phyloP scores from a whole-genome alignment of 371 early-diverging fungal genomes.

The Amoeboaphelidium occidentale region DNA sequence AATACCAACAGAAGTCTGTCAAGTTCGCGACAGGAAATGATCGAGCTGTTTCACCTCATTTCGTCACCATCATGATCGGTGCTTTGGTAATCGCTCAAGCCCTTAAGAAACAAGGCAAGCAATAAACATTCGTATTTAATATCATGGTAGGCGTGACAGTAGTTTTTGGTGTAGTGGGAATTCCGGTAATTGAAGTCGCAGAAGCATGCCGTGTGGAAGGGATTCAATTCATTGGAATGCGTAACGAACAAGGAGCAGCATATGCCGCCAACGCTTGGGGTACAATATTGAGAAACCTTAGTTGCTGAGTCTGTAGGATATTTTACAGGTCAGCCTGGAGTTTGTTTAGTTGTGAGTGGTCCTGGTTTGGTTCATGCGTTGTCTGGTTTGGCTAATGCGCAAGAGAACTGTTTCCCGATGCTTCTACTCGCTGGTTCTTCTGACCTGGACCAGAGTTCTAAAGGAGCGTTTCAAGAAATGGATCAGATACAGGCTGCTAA shows the following conservation, averaged over 20 bases:
- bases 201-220: constrained; percentile 44
- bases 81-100: constrained; percentile 31
- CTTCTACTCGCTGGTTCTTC: constrained; percentile 16
- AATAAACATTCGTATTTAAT: too few species aligned
- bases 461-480: constrained; percentile 54
- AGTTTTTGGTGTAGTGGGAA: constrained; percentile 61
- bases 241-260: constrained; percentile 39
- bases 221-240: constrained; percentile 32
- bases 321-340: constrained; percentile 37
- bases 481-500: constrained; percentile 37
- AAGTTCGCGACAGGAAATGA: too few species aligned
- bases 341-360: constrained; percentile 48
- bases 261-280: constrained; percentile 39
- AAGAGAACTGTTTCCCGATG: constrained; percentile 16
- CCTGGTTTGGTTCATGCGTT: constrained; percentile 56
- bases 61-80: constrained; percentile 20
- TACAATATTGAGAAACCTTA: constrained; percentile 2
- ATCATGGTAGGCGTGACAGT: too few species aligned
- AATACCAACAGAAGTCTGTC: too few species aligned
- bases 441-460: constrained; percentile 26
- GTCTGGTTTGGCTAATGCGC: constrained; percentile 41
- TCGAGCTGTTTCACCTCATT: too few species aligned
- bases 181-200: constrained; percentile 44
- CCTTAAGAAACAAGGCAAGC: constrained; percentile 29
- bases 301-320: constrained; percentile 15